Percentiles rank a stretch among this genome's conserved stretches.
These are phyloP conservation scores for Candida mattraensis DNA, from an alignment of 805 yeast species.

Conservation along the genomic window DNA sequence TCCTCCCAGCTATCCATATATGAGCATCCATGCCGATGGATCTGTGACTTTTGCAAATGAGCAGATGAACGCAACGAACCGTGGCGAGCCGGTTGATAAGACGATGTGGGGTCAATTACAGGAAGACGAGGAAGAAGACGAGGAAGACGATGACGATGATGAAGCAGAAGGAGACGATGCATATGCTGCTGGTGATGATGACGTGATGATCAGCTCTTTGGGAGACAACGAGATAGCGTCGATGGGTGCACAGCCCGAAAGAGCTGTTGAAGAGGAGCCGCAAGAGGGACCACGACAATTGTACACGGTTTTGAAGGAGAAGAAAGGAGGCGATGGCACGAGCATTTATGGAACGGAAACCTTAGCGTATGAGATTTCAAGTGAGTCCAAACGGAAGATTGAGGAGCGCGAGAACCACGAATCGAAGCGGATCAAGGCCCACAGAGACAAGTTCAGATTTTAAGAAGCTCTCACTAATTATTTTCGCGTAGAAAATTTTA, in stretches of 20 bases:
- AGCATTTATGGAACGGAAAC: constrained; percentile 35
- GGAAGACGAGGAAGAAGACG: constrained; percentile 37
- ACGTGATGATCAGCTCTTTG: constrained; percentile 29
- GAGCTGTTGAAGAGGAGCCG: constrained; percentile 20
- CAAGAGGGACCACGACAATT: constrained; percentile 23
- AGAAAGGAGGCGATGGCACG: constrained; percentile 18
- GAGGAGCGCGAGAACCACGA: constrained; percentile 5
- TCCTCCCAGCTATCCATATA: constrained; percentile 77
- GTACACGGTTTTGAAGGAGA: constrained; percentile 35
- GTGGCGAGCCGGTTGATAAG: constrained; percentile 28
- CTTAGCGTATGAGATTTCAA: constrained; percentile 22
- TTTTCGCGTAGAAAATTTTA: not conserved
- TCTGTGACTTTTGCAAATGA: constrained; percentile 33
- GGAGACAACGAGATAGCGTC: constrained; percentile 22
- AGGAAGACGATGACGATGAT: constrained; percentile 32
- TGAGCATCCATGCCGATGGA: constrained; percentile 45
- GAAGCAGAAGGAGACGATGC: constrained; percentile 32
- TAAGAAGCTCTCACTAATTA: constrained; percentile 1
- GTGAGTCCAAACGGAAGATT: constrained; percentile 7
- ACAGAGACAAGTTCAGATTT: constrained; percentile 8
- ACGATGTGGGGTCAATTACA: constrained; percentile 35
- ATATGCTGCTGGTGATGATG: constrained; percentile 26
- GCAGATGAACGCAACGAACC: constrained; percentile 11
- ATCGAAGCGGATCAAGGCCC: constrained; percentile 6
- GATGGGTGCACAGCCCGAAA: constrained; percentile 8